Evolutionary conservation across 768 basidiomycete species (phyloP).

Genomic region (Boletus pseudo-olivaceus): DNA sequence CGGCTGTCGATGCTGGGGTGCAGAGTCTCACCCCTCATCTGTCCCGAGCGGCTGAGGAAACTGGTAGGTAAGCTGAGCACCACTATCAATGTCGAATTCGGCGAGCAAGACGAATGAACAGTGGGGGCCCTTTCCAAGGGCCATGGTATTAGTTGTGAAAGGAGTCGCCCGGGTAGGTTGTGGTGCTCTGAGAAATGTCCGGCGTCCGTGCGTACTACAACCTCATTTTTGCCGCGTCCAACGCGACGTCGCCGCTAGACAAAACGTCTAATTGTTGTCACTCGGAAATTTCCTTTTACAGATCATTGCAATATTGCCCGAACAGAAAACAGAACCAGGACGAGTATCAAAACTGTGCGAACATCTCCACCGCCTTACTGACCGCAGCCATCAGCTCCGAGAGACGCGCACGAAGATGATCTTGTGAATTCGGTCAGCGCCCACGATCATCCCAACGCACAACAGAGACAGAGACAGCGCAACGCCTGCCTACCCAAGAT

Average conservation of each 20-base stretch:
- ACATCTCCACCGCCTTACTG: constrained; percentile 25
- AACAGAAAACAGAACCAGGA: not conserved
- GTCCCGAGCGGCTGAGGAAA: constrained; percentile 93
- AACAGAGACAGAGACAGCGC: not conserved
- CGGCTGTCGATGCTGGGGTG: not conserved
- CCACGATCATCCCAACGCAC: not conserved
- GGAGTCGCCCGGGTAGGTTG: not conserved
- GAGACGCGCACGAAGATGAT: constrained; percentile 20
- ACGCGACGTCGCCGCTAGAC: constrained; percentile 12
- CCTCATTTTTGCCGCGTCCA: constrained; percentile 6
- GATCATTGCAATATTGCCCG: not conserved
- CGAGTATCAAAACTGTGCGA: constrained; percentile 14
- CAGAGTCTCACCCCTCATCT: constrained; percentile 78
- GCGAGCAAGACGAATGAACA: constrained; percentile 93
- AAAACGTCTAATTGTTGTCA: constrained; percentile 11
- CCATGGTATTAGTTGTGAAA: constrained; percentile 39
- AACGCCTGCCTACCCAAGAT: constrained; percentile 24
- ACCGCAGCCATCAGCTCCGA: constrained; percentile 27
- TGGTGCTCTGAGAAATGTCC: constrained; percentile 8
- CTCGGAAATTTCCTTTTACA: constrained; percentile 29
- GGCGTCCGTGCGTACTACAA: not conserved
- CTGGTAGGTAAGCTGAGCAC: constrained; percentile 91
- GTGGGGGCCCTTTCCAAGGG: constrained; percentile 59
- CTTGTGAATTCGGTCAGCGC: constrained; percentile 22
- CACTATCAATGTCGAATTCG: constrained; percentile 97